A percentile compares a stretch with the other conserved stretches of the same genome.
These are phyloP conservation scores for Rhodotorula glutinis DNA, from an alignment of 1,284 basidiomycete species.

Conservation along the genomic window DNA sequence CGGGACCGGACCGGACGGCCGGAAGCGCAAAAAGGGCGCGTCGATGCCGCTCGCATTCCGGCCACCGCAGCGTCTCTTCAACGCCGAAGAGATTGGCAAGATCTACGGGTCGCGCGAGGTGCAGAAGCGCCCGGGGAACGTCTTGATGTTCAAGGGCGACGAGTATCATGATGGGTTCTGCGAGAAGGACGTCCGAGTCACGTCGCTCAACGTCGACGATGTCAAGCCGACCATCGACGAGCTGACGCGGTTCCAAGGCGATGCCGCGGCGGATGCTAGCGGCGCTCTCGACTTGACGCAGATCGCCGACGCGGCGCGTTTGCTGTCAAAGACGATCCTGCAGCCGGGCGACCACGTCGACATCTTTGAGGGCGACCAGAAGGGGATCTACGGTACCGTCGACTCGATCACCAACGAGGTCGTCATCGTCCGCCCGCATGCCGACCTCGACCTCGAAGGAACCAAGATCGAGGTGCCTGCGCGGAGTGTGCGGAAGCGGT, in stretches of 20 bases:
- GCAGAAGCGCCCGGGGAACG: slow-evolving; percentile 59
- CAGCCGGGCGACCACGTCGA: slow-evolving; percentile 97
- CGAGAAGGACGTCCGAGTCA: slow-evolving; percentile 90
- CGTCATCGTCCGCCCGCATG: slow-evolving; percentile 76
- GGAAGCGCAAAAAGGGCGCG: slow-evolving; percentile 57
- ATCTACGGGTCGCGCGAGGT: slow-evolving; percentile 77
- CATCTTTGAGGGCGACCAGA: slow-evolving; percentile 94
- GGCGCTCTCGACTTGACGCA: slow-evolving; percentile 58
- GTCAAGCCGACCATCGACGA: slow-evolving; percentile 95
- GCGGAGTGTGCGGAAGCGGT: slow-evolving; percentile 84
- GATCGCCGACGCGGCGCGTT: slow-evolving; percentile 82
- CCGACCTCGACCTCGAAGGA: slow-evolving; percentile 77
- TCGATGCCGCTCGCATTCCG: slow-evolving; percentile 57
- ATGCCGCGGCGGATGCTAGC: slow-evolving; percentile 29
- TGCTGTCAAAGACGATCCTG: slow-evolving; percentile 81
- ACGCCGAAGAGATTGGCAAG: slow-evolving; percentile 85
- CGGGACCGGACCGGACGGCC: slow-evolving; percentile 56
- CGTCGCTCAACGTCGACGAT: slow-evolving; percentile 75
- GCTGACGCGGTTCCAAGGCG: slow-evolving; percentile 73
- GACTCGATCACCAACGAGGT: slow-evolving; percentile 84
- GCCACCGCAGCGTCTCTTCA: slow-evolving; percentile 89
- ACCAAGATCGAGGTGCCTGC: slow-evolving; percentile 84
- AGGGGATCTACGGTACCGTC: slow-evolving; percentile 86
- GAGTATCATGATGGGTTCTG: slow-evolving; percentile 93
- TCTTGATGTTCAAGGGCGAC: slow-evolving; percentile 84